Evolutionary conservation across 108 stramenopile species (phyloP), one percentile per base, ranked within the genome.

Genomic region (Epithemia pelagica): DNA sequence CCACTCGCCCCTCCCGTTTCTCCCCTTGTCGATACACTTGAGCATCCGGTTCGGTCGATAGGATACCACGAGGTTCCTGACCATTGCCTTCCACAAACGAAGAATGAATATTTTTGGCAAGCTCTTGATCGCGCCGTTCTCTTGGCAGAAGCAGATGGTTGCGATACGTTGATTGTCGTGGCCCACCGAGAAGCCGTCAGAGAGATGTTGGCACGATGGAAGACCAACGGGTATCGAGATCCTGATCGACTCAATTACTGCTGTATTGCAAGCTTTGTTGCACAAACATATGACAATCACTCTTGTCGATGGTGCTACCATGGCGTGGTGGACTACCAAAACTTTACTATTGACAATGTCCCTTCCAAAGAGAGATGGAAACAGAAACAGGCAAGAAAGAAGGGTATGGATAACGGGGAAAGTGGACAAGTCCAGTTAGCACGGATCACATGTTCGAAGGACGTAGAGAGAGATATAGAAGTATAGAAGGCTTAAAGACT

Each of bases 241-340:
- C 56, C 56, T 23, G 10, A 15, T 10, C 5, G 15, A 15, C 37
- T 46, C 10, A 46, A 46, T 15, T 27, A 58, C 21, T 58, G 56
- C 21, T 58, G 56, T 21, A 58, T 58, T 58, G 56, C 25, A 58
- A 58, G 56, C 21, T 58, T 58, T n/a, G 21, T n/a, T 58, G 56
- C 21, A 8, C 7, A 26, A 26, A 26, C 56, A 7, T 26, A 7
- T n/a, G 56, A 27, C 8, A 21, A 58, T 23, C 25, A 27, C 8
- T 26, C 22, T 26, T 23, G 22, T 21, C 56, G 56, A 27, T 58
- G 56, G 56, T 27, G 26, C 8, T 23, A 23, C 8, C 56, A 58
- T 58, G 22, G 25, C 8, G 56, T 58, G 5, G 56, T 58, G 22
- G 56, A 58, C 26, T 58, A 58, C 21, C 37, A 46, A 46, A 15